A percentile compares a stretch with the other conserved stretches of the same genome.
phyloP scores from a whole-genome alignment of 495 filamentous ascomycete species.

The Choiromyces venosus region DNA sequence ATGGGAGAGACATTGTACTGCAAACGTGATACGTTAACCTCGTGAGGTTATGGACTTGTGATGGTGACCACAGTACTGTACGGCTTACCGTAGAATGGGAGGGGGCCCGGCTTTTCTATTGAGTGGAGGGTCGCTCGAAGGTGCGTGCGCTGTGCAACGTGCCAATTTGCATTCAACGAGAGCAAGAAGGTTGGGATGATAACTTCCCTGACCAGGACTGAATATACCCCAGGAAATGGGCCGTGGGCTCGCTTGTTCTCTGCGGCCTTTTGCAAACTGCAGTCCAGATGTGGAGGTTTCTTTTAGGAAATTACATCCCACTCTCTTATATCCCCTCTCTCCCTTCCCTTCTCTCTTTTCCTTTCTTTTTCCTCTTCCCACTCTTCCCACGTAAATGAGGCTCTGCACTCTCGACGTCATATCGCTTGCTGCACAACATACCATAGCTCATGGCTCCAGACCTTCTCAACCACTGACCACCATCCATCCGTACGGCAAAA shows the following conservation, averaged over 20 bases:
- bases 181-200: background rate
- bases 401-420: background rate
- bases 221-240: background rate
- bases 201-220: background rate
- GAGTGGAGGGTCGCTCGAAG: background rate
- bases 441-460: background rate
- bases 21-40: background rate
- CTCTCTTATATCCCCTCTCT: background rate
- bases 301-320: background rate
- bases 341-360: constrained; percentile 10
- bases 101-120: background rate
- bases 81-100: background rate
- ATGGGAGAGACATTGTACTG: background rate
- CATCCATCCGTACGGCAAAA: background rate
- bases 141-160: background rate
- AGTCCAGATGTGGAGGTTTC: background rate
- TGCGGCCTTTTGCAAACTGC: background rate
- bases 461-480: background rate
- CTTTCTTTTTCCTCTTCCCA: constrained; percentile 7
- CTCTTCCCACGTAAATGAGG: constrained; percentile 2
- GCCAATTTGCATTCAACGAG: background rate
- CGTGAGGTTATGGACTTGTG: background rate
- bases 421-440: constrained; percentile 1
- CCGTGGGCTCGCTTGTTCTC: background rate
- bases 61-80: background rate